These are phyloP conservation scores for Francoa sonchifolia DNA, from an alignment of 441 rosid species.

Conservation along the genomic window DNA sequence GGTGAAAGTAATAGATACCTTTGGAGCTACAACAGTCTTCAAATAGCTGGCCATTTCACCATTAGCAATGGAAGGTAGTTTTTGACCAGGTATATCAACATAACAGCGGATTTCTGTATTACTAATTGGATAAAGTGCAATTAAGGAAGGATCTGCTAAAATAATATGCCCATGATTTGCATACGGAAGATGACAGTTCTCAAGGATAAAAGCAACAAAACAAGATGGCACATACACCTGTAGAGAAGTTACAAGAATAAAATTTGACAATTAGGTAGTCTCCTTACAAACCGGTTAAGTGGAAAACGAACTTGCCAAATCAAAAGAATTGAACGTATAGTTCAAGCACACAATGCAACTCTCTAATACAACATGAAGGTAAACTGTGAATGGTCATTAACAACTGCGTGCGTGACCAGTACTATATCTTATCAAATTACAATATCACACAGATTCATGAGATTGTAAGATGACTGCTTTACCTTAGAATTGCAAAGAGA, in stretches of 20 bases:
- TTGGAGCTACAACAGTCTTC: slow-evolving; percentile 10
- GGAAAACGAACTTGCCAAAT: background rate
- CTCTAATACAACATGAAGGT: background rate
- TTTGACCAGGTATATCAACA: slow-evolving; percentile 15
- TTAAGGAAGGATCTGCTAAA: slow-evolving; percentile 15
- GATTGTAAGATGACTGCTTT: too few species aligned
- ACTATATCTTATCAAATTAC: too few species aligned
- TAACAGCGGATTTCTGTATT: slow-evolving; percentile 12
- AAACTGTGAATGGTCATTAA: background rate
- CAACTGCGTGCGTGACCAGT: too few species aligned
- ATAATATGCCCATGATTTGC: slow-evolving; percentile 14
- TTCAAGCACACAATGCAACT: background rate
- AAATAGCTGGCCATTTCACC: slow-evolving; percentile 13
- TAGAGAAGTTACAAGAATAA: background rate
- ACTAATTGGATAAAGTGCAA: slow-evolving; percentile 14
- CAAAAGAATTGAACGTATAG: background rate
- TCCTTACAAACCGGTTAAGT: too few species aligned
- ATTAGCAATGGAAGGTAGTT: slow-evolving; percentile 10
- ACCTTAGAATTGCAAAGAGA: slow-evolving; percentile 16
- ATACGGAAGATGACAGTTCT: slow-evolving; percentile 16
- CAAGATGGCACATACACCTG: slow-evolving; percentile 15
- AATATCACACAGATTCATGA: too few species aligned
- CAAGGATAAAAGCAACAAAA: slow-evolving; percentile 16
- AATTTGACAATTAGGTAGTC: background rate
- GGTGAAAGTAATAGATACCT: slow-evolving; percentile 3